Conservation (phyloP, 2,329 filamentous ascomycete species). For the Claviceps africana region DNA sequence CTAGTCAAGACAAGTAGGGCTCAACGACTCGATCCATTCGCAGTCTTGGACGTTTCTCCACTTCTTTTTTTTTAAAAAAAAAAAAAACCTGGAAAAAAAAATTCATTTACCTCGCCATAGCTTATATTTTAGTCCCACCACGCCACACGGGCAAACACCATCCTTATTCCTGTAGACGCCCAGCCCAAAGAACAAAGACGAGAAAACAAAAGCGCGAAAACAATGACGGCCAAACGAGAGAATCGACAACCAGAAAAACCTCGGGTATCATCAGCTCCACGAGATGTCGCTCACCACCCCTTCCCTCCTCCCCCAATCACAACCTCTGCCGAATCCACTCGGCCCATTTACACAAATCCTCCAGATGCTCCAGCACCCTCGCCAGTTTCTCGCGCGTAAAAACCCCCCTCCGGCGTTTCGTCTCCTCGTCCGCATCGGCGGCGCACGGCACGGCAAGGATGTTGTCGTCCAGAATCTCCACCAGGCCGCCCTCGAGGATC, state of each 20-base stretch:
- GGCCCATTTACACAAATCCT: conserved; percentile 39
- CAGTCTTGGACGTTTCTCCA: too few species aligned
- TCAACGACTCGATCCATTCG: too few species aligned
- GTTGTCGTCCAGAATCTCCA: conserved; percentile 46
- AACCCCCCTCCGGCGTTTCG: conserved; percentile 20
- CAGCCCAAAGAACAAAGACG: neutral
- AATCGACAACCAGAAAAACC: neutral
- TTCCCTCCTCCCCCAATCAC: conserved; percentile 5
- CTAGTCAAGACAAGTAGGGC: too few species aligned
- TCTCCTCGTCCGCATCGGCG: neutral
- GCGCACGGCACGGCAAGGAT: conserved; percentile 13
- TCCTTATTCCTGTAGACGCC: neutral
- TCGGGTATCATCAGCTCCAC: neutral
- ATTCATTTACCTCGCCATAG: too few species aligned
- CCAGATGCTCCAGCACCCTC: conserved; percentile 31
- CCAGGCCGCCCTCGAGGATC: conserved; percentile 43
- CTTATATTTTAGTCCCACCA: too few species aligned
- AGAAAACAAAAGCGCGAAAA: neutral
- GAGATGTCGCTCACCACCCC: neutral
- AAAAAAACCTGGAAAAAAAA: too few species aligned
- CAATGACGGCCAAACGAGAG: too few species aligned
- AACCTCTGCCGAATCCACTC: conserved; percentile 35
- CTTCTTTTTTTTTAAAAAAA: too few species aligned
- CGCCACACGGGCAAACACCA: too few species aligned
- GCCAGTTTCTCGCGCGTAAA: conserved; percentile 30